phyloP scores from a whole-genome alignment of 2,329 filamentous ascomycete genomes.

The Hymenotorrendiella dingleyae region DNA sequence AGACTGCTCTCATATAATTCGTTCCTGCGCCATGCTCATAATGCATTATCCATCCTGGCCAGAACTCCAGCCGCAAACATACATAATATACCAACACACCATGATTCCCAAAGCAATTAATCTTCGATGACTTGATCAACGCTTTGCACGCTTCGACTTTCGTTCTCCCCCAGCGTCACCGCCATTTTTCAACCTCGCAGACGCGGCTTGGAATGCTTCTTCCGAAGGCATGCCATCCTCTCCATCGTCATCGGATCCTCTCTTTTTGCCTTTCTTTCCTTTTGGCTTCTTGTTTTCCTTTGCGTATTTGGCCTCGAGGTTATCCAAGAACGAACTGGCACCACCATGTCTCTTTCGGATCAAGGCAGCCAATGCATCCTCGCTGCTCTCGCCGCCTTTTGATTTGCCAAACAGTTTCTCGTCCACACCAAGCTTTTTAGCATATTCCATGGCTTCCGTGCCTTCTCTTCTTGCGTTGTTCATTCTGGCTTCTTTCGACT shows the following conservation, averaged over 20 bases:
- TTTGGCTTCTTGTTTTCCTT: constrained; percentile 35
- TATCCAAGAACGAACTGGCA: constrained; percentile 58
- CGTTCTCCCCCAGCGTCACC: constrained; percentile 8
- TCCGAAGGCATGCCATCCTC: constrained; percentile 54
- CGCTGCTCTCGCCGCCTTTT: constrained; percentile 36
- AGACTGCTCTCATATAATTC: too few species aligned
- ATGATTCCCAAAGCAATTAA: too few species aligned
- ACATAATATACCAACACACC: too few species aligned
- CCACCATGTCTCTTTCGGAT: constrained; percentile 67
- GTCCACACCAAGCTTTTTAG: constrained; percentile 68
- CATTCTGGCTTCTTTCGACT: constrained; percentile 51
- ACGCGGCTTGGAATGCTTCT: constrained; percentile 54
- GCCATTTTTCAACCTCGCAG: constrained; percentile 37
- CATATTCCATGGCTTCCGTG: constrained; percentile 67
- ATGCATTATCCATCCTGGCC: too few species aligned
- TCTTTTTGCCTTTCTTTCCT: constrained; percentile 47
- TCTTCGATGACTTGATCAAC: too few species aligned
- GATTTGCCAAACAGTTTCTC: constrained; percentile 58
- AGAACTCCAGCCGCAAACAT: too few species aligned
- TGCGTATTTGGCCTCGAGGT: constrained; percentile 71
- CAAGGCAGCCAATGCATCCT: constrained; percentile 61
- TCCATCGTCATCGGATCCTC: constrained; percentile 54
- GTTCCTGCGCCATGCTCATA: too few species aligned
- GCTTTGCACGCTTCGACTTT: constrained; percentile 24
- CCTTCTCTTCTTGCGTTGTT: constrained; percentile 62